A percentile compares a stretch with the other conserved stretches of the same genome.
Conservation (phyloP, 495 filamentous ascomycete genomes). For the Neurospora africana region DNA sequence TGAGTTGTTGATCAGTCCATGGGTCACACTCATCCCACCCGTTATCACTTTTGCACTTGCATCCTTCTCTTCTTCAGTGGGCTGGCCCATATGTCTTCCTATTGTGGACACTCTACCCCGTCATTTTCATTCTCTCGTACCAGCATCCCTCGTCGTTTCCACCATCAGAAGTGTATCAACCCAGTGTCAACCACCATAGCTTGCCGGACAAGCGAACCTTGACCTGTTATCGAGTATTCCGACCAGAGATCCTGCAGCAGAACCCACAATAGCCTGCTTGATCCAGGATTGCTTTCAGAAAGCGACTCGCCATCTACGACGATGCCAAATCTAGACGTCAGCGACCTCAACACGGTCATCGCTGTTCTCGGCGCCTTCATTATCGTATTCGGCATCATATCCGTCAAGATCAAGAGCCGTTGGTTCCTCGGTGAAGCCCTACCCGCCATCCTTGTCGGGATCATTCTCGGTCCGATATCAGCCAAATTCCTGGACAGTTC, state of each 20-base stretch:
- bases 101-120: background rate
- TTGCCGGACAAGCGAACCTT: background rate
- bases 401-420: constrained; percentile 40
- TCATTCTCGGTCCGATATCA: constrained; percentile 37
- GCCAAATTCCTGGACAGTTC: constrained; percentile 38
- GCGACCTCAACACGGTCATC: constrained; percentile 40
- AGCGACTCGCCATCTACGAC: background rate
- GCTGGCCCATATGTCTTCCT: background rate
- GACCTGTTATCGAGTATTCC: background rate
- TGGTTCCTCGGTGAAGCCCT: constrained; percentile 52
- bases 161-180: background rate
- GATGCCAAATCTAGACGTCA: constrained; percentile 42
- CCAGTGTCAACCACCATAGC: background rate
- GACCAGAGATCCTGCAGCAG: background rate
- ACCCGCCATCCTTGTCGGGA: constrained; percentile 39
- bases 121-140: background rate
- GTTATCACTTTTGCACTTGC: background rate
- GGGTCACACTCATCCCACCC: background rate
- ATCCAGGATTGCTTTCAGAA: background rate
- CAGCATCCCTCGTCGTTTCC: background rate
- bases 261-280: background rate
- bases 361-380: constrained; percentile 32
- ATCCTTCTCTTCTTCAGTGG: background rate
- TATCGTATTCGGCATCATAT: constrained; percentile 38
- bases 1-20: background rate